A percentile compares a stretch with the other conserved stretches of the same genome.
These are phyloP conservation scores for Termitomyces sp. DNA, from an alignment of 1,284 basidiomycete genomes.

Conservation along the genomic window DNA sequence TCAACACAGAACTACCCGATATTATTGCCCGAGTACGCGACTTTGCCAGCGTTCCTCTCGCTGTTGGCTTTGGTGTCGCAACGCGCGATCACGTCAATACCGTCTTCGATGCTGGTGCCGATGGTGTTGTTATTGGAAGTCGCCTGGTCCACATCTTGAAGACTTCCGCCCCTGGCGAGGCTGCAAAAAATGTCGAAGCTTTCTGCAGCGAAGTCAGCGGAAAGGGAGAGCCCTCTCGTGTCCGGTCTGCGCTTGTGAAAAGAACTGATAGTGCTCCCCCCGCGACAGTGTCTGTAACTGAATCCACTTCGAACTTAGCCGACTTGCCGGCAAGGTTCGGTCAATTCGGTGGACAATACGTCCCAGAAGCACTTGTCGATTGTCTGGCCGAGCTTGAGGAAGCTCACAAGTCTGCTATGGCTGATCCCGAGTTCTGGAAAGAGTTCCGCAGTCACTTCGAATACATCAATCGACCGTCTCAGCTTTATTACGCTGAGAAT, in stretches of 20 bases:
- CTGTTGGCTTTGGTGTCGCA: conserved; percentile 95
- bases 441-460: conserved; percentile 88
- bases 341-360: conserved; percentile 95
- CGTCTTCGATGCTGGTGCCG: conserved; percentile 82
- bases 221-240: conserved; percentile 44
- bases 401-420: conserved; percentile 82
- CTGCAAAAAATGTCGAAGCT: conserved; percentile 61
- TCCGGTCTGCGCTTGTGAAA: conserved; percentile 28
- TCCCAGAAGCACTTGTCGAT: conserved; percentile 91
- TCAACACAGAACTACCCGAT: conserved; percentile 76
- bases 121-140: conserved; percentile 94
- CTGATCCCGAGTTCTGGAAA: conserved; percentile 89
- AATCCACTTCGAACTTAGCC: conserved; percentile 33
- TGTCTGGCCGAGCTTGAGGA: conserved; percentile 88
- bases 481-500: conserved; percentile 72
- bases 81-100: conserved; percentile 89
- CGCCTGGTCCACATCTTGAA: conserved; percentile 81
- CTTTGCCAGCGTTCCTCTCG: conserved; percentile 77
- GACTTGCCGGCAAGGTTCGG: conserved; percentile 85
- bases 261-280: conserved; percentile 26
- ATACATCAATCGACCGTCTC: conserved; percentile 82
- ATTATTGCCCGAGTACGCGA: conserved; percentile 71
- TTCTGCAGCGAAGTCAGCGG: conserved; percentile 72
- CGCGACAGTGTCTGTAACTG: conserved; percentile 25
- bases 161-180: conserved; percentile 47